Evolutionary conservation across 257 asterid genomes (phyloP), one percentile per base, ranked within the genome.

Genomic region (Anisodus acutangulus): DNA sequence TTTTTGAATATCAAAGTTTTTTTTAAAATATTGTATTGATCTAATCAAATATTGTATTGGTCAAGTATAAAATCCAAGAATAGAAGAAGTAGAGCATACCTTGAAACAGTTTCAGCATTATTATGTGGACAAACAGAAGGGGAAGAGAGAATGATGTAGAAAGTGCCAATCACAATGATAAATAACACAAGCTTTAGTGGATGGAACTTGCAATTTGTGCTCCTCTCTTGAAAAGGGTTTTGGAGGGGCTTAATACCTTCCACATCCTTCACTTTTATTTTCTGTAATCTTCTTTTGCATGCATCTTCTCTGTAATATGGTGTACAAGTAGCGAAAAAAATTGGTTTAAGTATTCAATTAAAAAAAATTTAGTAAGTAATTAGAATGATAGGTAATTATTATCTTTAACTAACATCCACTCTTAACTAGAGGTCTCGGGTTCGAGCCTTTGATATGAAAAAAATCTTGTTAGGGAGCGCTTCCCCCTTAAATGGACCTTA

Each of bases 131-230:
- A 95, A 6, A 88, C 80, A 9, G 92, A 59, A 26, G 89, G 96
- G 83, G 93, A 91, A 6, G 92, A 88, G 62, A 91, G 86, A 85
- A 95, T 12, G 31, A 87, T 83, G 35, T 89, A 4, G 39, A 94
- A 87, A 8, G 94, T 84, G 64, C 66, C 90, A 0, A 92, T 60
- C 0, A 90, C 84, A 67, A 94, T 82, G 84, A 89, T 1, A 16
- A 85, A 17, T 6, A 94, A 86, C 67, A 95, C 82, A 15, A 90
- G 71, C 85, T 94, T 95, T n/a, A 93, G 68, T 0, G 91, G 91
- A 68, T 87, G 90, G 35, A 89, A 83, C 83, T 83, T 95, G 88
- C 92, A 90, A 87, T 84, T 90, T 53, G 86, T 80, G 83, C 66
- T 85, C 86, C 88, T 93, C 41, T 89, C 94, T 37, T 89, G 89